phyloP scores from a whole-genome alignment of 257 asterid species.

The Mentha longifolia region DNA sequence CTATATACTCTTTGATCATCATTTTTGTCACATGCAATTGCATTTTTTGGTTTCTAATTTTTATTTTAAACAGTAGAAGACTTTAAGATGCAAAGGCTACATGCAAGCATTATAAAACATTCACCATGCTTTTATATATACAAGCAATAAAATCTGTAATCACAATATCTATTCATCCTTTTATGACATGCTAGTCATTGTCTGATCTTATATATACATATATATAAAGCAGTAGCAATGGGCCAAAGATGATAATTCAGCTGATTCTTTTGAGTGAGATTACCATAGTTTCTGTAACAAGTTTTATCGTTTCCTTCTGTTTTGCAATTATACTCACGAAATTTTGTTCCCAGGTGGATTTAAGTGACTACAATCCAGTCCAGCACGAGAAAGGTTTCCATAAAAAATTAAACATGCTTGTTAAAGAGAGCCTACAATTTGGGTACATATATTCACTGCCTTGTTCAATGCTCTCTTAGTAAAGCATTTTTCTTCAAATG shows the following conservation, averaged over 20 bases:
- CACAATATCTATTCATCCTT: constrained; percentile 18
- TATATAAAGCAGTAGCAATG: neutral
- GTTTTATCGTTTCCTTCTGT: neutral
- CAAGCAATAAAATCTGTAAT: constrained; percentile 1
- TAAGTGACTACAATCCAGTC: constrained; percentile 72
- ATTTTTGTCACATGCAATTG: constrained; percentile 12
- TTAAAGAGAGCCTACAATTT: constrained; percentile 82
- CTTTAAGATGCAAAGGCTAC: constrained; percentile 7
- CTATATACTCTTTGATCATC: constrained; percentile 24
- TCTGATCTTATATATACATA: neutral
- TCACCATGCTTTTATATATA: neutral
- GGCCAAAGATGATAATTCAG: constrained; percentile 18
- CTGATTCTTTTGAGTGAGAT: constrained; percentile 12
- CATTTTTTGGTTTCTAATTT: constrained; percentile 20
- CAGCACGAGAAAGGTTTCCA: constrained; percentile 93
- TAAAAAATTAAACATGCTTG: constrained; percentile 76
- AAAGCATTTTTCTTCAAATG: neutral
- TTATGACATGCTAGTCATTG: constrained; percentile 18
- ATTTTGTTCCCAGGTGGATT: constrained; percentile 66
- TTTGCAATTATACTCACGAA: constrained; percentile 23
- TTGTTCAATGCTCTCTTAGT: constrained; percentile 22
- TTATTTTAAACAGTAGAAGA: neutral
- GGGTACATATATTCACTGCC: constrained; percentile 60
- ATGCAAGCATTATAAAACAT: neutral
- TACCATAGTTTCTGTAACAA: neutral